Evolutionary conservation across 2,329 filamentous ascomycete species (phyloP).

Genomic region (Fusarium sp.): DNA sequence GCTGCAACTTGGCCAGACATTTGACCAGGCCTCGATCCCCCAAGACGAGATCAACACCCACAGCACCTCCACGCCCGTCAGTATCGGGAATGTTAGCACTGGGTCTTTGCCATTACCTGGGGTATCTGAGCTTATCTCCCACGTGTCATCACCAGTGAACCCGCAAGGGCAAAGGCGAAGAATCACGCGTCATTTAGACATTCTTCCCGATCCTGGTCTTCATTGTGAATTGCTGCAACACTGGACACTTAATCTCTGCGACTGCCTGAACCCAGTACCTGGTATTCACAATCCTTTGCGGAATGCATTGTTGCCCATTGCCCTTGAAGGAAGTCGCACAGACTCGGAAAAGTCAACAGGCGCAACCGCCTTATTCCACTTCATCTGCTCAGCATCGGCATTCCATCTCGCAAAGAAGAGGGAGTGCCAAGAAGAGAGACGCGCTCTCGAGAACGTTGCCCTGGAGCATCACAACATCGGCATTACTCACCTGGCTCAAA

Average conservation of each 20-base stretch:
- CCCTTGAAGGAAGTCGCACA: constrained; percentile 36
- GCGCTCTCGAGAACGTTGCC: constrained; percentile 35
- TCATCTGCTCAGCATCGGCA: constrained; percentile 41
- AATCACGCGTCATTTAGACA: constrained; percentile 30
- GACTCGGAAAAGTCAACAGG: constrained; percentile 36
- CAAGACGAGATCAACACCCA: not conserved
- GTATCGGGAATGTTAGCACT: not conserved
- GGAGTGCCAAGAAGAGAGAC: constrained; percentile 10
- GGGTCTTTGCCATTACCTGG: not conserved
- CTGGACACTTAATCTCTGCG: constrained; percentile 40
- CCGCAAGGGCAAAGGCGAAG: not conserved
- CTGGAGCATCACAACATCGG: constrained; percentile 42
- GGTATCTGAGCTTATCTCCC: not conserved
- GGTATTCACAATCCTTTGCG: constrained; percentile 37
- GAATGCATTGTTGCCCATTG: constrained; percentile 41
- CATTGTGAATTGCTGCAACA: constrained; percentile 40
- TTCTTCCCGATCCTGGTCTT: constrained; percentile 30
- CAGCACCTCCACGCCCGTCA: not conserved
- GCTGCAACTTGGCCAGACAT: not conserved
- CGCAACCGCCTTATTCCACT: constrained; percentile 36
- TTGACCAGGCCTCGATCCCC: not conserved
- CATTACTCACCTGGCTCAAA: constrained; percentile 40
- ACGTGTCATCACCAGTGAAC: not conserved
- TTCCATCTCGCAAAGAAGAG: constrained; percentile 37
- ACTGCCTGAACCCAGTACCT: constrained; percentile 37